A percentile compares a stretch with the other conserved stretches of the same genome.
phyloP scores from a whole-genome alignment of 2,329 filamentous ascomycete genomes.

The Talaromyces sp. region DNA sequence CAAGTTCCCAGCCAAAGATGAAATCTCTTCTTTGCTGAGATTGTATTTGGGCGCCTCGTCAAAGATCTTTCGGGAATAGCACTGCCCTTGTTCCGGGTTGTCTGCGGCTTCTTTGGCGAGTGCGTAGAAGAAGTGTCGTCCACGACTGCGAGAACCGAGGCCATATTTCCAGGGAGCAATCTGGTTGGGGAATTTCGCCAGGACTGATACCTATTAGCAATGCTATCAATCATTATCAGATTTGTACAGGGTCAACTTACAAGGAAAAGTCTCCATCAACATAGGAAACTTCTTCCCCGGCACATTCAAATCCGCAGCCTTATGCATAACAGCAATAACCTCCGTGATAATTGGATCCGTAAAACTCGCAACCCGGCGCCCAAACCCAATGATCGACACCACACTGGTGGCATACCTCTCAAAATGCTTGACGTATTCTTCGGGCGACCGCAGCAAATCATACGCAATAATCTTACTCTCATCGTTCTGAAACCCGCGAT shows the following conservation, averaged over 20 bases:
- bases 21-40: constrained; percentile 48
- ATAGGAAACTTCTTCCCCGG: constrained; percentile 57
- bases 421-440: constrained; percentile 48
- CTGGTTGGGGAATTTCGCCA: constrained; percentile 50
- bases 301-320: constrained; percentile 57
- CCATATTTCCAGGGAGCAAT: constrained; percentile 55
- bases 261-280: constrained; percentile 58
- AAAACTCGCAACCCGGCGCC: constrained; percentile 44
- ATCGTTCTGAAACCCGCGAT: constrained; percentile 57
- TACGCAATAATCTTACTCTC: constrained; percentile 47
- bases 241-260: neutral
- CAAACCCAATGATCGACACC: constrained; percentile 54
- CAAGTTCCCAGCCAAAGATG: constrained; percentile 48
- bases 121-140: constrained; percentile 54
- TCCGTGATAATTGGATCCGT: constrained; percentile 43
- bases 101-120: constrained; percentile 52
- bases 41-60: constrained; percentile 49
- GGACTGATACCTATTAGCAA: constrained; percentile 24
- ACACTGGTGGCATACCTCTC: constrained; percentile 53
- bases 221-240: neutral
- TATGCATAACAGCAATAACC: constrained; percentile 61
- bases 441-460: constrained; percentile 29
- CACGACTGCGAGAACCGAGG: constrained; percentile 47
- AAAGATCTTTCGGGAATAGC: constrained; percentile 52
- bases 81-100: constrained; percentile 38